These are phyloP conservation scores for Clarireedia monteithiana DNA, from an alignment of 2,329 filamentous ascomycete genomes.

Conservation along the genomic window DNA sequence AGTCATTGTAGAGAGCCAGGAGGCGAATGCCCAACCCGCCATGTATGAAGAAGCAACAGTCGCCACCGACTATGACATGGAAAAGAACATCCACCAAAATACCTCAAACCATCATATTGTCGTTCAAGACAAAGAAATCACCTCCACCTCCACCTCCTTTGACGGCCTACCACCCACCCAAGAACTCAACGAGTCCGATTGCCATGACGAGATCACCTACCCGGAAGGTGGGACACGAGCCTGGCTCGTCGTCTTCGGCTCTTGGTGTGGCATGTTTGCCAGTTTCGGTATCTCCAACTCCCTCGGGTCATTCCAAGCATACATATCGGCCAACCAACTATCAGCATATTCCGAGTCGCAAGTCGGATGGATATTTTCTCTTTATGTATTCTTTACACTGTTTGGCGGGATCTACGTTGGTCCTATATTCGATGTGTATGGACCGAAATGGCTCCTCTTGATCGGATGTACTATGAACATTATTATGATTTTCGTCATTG, in stretches of 20 bases:
- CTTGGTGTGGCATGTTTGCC: slow-evolving; percentile 72
- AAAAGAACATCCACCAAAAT: not conserved
- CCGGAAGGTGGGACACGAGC: slow-evolving; percentile 75
- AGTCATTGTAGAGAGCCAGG: too few relatives aligned
- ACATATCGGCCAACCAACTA: slow-evolving; percentile 4
- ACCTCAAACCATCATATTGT: not conserved
- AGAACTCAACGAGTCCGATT: too few relatives aligned
- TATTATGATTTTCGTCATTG: slow-evolving; percentile 58
- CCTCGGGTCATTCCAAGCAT: slow-evolving; percentile 62
- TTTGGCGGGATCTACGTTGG: slow-evolving; percentile 79
- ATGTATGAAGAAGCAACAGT: too few relatives aligned
- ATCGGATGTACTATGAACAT: slow-evolving; percentile 51
- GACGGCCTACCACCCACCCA: not conserved
- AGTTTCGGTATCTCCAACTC: slow-evolving; percentile 74
- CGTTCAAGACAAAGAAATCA: not conserved
- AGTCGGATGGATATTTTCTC: slow-evolving; percentile 83
- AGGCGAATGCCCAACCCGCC: too few relatives aligned
- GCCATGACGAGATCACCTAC: slow-evolving; percentile 30
- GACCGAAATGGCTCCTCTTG: slow-evolving; percentile 62
- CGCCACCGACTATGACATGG: too few relatives aligned
- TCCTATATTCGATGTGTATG: slow-evolving; percentile 78
- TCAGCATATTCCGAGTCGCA: slow-evolving; percentile 56
- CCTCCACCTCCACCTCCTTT: not conserved
- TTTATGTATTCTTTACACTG: slow-evolving; percentile 76
- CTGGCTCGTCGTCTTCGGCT: slow-evolving; percentile 80